Percentiles rank a stretch among this genome's conserved stretches.
Conservation (phyloP, 2,329 filamentous ascomycete species). For the Aspergillus ustus region DNA sequence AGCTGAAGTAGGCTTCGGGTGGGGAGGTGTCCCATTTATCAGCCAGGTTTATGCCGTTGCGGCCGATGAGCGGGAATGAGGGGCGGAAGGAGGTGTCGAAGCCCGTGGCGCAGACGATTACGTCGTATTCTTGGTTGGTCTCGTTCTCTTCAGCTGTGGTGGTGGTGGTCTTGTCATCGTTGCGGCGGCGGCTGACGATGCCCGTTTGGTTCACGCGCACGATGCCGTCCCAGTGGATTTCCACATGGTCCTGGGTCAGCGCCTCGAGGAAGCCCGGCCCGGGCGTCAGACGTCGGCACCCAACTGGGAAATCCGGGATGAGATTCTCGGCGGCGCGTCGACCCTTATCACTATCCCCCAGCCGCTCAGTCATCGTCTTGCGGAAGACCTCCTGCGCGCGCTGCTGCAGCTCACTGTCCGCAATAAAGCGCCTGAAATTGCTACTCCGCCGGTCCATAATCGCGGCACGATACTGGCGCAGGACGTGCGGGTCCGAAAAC, state of each 20-base stretch:
- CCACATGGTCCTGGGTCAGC: slow-evolving; percentile 28
- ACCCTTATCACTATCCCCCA: slow-evolving; percentile 15
- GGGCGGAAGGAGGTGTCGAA: background rate
- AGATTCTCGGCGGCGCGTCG: slow-evolving; percentile 8
- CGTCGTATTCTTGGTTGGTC: slow-evolving; percentile 24
- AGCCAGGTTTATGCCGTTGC: background rate
- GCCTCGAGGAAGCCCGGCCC: slow-evolving; percentile 32
- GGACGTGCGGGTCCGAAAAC: slow-evolving; percentile 9
- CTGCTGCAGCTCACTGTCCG: slow-evolving; percentile 5
- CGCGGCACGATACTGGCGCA: slow-evolving; percentile 8
- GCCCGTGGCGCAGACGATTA: slow-evolving; percentile 24
- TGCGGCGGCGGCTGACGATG: slow-evolving; percentile 18
- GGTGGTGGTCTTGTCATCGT: slow-evolving; percentile 8
- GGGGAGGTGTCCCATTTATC: slow-evolving; percentile 23
- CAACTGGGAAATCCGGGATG: slow-evolving; percentile 28
- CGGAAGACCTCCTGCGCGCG: slow-evolving; percentile 10
- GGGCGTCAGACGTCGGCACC: slow-evolving; percentile 31
- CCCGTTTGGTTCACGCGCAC: slow-evolving; percentile 25
- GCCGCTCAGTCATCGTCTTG: slow-evolving; percentile 23
- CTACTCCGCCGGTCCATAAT: slow-evolving; percentile 12
- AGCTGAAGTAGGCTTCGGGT: slow-evolving; percentile 28
- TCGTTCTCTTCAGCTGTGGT: no score
- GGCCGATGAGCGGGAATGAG: background rate
- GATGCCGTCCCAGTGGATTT: slow-evolving; percentile 26
- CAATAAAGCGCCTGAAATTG: slow-evolving; percentile 12